phyloP scores from a whole-genome alignment of 192 early-diverging fungal species.

The Backusella liffmaniae region DNA sequence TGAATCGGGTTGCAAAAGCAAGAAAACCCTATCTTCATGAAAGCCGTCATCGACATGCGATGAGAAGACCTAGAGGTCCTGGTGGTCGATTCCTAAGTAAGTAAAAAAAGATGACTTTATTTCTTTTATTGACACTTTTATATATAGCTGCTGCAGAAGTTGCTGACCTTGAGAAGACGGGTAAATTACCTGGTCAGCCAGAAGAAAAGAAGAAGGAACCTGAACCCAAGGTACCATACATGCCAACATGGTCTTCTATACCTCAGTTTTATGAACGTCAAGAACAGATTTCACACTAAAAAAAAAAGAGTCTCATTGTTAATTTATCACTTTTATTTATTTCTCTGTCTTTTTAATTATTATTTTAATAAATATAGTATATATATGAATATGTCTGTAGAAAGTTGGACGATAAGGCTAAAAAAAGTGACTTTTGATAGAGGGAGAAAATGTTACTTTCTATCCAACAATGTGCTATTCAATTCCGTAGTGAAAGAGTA shows the following conservation, averaged over 20 bases:
- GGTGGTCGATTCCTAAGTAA: slow-evolving; percentile 91
- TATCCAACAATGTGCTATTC: too few species aligned
- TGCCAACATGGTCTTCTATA: background rate
- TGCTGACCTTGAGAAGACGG: slow-evolving; percentile 52
- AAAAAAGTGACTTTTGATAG: too few species aligned
- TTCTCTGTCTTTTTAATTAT: background rate
- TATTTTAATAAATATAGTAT: background rate
- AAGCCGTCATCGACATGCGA: slow-evolving; percentile 94
- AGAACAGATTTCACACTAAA: background rate
- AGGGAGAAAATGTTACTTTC: too few species aligned
- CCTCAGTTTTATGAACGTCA: background rate
- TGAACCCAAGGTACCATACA: background rate
- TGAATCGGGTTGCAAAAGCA: slow-evolving; percentile 68
- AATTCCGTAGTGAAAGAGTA: too few species aligned
- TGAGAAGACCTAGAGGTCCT: slow-evolving; percentile 94
- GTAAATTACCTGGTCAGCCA: slow-evolving; percentile 12
- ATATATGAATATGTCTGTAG: background rate
- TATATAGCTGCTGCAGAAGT: slow-evolving; percentile 66
- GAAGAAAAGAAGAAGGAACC: background rate
- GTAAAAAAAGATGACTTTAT: background rate
- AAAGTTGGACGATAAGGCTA: too few species aligned
- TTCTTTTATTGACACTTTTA: background rate
- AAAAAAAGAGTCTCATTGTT: background rate
- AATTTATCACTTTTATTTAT: background rate
- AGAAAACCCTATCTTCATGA: slow-evolving; percentile 97